These are phyloP conservation scores for Coemansia sp. DNA, from an alignment of 192 early-diverging fungal species.

Conservation along the genomic window DNA sequence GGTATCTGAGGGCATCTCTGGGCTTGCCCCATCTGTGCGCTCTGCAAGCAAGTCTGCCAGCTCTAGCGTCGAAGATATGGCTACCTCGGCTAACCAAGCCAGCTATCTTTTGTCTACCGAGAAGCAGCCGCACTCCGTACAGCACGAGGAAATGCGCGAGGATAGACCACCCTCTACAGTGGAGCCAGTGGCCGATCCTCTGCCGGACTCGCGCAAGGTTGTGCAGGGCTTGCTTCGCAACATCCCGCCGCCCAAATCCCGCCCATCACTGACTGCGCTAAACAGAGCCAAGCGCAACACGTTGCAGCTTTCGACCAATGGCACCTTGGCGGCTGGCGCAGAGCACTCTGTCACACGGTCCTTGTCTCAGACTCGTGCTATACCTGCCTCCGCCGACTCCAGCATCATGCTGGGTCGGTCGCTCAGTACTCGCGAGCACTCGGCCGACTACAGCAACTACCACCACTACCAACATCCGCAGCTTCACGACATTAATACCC, in stretches of 20 bases:
- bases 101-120: not conserved
- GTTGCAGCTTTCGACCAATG: conserved; percentile 21
- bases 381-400: conserved; percentile 9
- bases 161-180: not conserved
- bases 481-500: conserved; percentile 7
- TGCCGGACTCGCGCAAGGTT: conserved; percentile 48
- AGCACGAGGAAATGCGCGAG: not conserved
- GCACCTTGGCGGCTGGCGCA: not conserved
- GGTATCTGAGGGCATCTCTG: conserved; percentile 16
- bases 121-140: not conserved
- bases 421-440: not conserved
- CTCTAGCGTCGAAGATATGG: not conserved
- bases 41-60: not conserved
- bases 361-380: conserved; percentile 5
- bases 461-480: not conserved
- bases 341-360: conserved; percentile 5
- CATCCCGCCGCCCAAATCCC: conserved; percentile 43
- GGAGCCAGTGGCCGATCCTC: not conserved
- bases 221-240: conserved; percentile 46
- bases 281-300: conserved; percentile 51
- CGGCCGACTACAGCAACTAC: not conserved
- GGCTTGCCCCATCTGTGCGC: conserved; percentile 1
- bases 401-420: conserved; percentile 13
- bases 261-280: conserved; percentile 40
- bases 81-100: not conserved